phyloP scores from a whole-genome alignment of 495 filamentous ascomycete species.

The Polyplosphaeria fusca region DNA sequence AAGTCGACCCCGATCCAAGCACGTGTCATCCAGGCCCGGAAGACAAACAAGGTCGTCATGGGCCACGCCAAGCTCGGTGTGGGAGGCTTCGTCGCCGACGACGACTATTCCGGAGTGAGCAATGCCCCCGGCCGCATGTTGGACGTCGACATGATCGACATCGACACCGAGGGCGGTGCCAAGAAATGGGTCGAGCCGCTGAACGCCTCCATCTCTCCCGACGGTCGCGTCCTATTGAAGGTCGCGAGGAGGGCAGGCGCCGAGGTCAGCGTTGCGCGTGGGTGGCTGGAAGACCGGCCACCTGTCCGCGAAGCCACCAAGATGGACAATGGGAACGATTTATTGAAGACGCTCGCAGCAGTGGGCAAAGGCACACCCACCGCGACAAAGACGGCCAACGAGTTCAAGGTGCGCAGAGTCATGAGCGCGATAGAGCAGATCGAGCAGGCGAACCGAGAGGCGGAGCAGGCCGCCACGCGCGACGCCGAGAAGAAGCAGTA shows the following conservation, averaged over 20 bases:
- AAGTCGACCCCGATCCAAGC: constrained; percentile 61
- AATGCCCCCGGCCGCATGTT: constrained; percentile 18
- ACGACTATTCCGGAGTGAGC: constrained; percentile 28
- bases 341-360: too few species aligned
- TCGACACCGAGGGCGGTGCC: constrained; percentile 57
- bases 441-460: too few species aligned
- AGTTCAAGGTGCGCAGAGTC: too few species aligned
- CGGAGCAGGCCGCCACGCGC: too few species aligned
- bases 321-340: too few species aligned
- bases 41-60: neutral
- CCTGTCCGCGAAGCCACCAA: neutral
- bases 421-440: too few species aligned
- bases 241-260: neutral
- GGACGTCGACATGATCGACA: constrained; percentile 9
- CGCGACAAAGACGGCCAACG: too few species aligned
- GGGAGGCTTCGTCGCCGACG: constrained; percentile 35
- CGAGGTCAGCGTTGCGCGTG: neutral
- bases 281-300: constrained; percentile 1
- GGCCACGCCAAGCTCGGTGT: constrained; percentile 35
- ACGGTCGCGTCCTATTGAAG: constrained; percentile 42
- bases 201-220: constrained; percentile 55
- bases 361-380: too few species aligned
- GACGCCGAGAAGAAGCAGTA: too few species aligned
- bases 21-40: constrained; percentile 57
- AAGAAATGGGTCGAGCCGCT: constrained; percentile 62